phyloP scores from a whole-genome alignment of 2,329 filamentous ascomycete species.

The Aspergillus sclerotialis region DNA sequence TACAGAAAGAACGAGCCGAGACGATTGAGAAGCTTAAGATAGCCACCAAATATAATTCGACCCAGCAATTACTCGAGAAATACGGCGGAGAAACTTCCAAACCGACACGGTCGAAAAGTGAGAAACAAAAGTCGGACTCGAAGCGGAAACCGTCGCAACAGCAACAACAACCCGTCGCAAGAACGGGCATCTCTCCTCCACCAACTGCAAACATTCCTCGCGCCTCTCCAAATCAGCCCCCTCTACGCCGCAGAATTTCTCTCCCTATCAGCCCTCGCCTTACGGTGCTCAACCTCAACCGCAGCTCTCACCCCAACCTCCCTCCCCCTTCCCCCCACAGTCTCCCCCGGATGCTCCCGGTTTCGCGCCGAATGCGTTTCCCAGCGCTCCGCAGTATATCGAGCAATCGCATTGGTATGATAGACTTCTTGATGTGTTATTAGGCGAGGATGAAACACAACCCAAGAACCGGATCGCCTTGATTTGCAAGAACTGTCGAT shows the following conservation, averaged over 20 bases:
- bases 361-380: slow-evolving; percentile 44
- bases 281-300: slow-evolving; percentile 8
- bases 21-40: slow-evolving; percentile 93
- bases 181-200: slow-evolving; percentile 52
- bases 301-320: slow-evolving; percentile 7
- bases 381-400: slow-evolving; percentile 26
- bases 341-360: slow-evolving; percentile 30
- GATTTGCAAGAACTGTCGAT: slow-evolving; percentile 72
- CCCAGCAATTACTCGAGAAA: slow-evolving; percentile 85
- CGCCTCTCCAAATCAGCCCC: slow-evolving; percentile 9
- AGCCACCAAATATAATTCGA: slow-evolving; percentile 93
- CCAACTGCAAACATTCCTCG: slow-evolving; percentile 58
- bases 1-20: slow-evolving; percentile 70
- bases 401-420: slow-evolving; percentile 77
- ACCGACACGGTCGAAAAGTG: slow-evolving; percentile 16
- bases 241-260: slow-evolving; percentile 5
- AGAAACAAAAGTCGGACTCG: slow-evolving; percentile 14
- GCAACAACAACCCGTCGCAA: slow-evolving; percentile 27
- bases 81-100: slow-evolving; percentile 65
- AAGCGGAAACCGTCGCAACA: slow-evolving; percentile 12
- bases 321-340: slow-evolving; percentile 15
- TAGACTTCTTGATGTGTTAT: slow-evolving; percentile 78
- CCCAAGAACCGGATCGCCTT: slow-evolving; percentile 85
- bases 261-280: slow-evolving; percentile 21
- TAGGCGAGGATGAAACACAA: slow-evolving; percentile 90